Base-by-base conservation (phyloP, 768 basidiomycete species). In the Mycena rebaudengoi region DNA sequence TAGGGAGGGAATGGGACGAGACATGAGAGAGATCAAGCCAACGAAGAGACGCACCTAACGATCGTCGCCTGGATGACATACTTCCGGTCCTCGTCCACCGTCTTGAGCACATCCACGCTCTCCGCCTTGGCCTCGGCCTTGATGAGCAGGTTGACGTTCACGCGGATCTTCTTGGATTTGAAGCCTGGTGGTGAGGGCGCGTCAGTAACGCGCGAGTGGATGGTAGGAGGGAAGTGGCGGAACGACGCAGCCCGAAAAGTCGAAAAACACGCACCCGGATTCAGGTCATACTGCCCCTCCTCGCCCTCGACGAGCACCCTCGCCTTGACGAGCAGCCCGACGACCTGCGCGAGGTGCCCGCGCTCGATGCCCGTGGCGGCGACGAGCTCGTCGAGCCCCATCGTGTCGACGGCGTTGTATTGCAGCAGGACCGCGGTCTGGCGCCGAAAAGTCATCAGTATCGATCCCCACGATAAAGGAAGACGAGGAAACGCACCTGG, bases 51-150 rank as follows among this genome's bases (percentile, higher is more conserved):
- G 51, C 66, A 85, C 85, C 95, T 89, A 48, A 97, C 95, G 69
- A 97, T 95, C 39, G 93, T 95, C 20, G 95, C 94, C 75, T 98
- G 96, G 56, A 98, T 96, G 58, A 96, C 89, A 69, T 96, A 93
- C 85, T 98, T 98, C 64, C 97, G 89, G 73, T 99, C 98, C 79
- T 98, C 96, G 68, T 98, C 97, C 5, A 98, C 96, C 14, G 90
- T 92, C 84, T 95, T 96, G 71, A 97, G 81, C 13, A 98, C 95
- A 67, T 98, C 95, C 2, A 85, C 86, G 14, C 90, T 87, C 74
- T 99, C 97, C 8, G 91, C 90, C 84, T 95, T 96, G 62, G 92
- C 89, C 75, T 99, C 98, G 1, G 95, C 89, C 83, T 95, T 97
- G 78, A 99, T 92, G 0, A 95, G 94, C 76, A 88, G 85, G 78